Evolutionary conservation across 2,329 filamentous ascomycete genomes (phyloP), one percentile per base, ranked within the genome.

Genomic region (Claviceps sp.): DNA sequence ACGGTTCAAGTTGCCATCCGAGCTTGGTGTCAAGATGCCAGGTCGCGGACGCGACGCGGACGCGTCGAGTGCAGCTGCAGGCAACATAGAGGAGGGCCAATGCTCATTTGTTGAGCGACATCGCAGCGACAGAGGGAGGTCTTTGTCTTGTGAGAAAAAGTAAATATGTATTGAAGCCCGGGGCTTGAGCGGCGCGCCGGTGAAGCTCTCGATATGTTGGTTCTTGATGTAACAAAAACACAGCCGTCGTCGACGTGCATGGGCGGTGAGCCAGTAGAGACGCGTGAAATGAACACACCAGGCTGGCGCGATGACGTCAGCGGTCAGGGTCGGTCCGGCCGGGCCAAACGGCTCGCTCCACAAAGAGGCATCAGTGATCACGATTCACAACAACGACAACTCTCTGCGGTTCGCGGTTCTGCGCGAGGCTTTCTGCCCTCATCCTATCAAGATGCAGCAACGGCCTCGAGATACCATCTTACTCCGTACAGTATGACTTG

Each of bases 1-100:
- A 55, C 62, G 65, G 57, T 67, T 68, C 51, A 68, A 59, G 54
- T 63, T 70, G 55, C 62, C 63, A 56, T 71, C 64, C 34, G 69
- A 67, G 56, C 63, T 65, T 49, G 70, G 65, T 48, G 67, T 72
- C 57, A 71, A 63, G 58, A 71, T 68, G 57, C 67, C 67, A 52
- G 67, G 69, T 55, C 57, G 61, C 54, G 66, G 68, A 69, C 72
- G 75, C 71, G 74, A 74, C 74, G 73, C 73, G 72, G 74, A 70
- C 59, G 67, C 60, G 58, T 61, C 65, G 55, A 60, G 56, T 54
- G 61, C 53, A 54, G 61, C 60, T 54, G 64, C 60, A 55, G 65
- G 65, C 59, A 65, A 61, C 67, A 68, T 69, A 55, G 55, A 58
- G 54, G 34, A 24, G 11, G 40, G 54, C 51, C 36, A 49, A 52